Conservation (phyloP, 345 rosid genomes). For the Arabidopsis thaliana region TAIR10.1 NC_003076.8:22385501-22386000, state of each 20-base stretch:
- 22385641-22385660: not conserved
- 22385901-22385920: not conserved
- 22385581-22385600: not conserved
- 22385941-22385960: not conserved
- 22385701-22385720: slow-evolving; percentile 82
- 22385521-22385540: not conserved
- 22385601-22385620: not conserved
- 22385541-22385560: slow-evolving; percentile 70
- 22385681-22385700: slow-evolving; percentile 71
- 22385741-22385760: slow-evolving; percentile 80
- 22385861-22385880: not conserved
- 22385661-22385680: slow-evolving; percentile 73
- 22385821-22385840: slow-evolving; percentile 7
- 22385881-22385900: not conserved
- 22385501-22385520: not conserved
- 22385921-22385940: not conserved
- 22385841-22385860: not conserved
- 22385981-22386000: slow-evolving; percentile 3
- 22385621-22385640: not conserved
- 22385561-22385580: slow-evolving; percentile 90
- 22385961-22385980: not conserved
- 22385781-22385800: slow-evolving; percentile 77
- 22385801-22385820: slow-evolving; percentile 89
- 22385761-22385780: slow-evolving; percentile 70
- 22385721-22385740: slow-evolving; percentile 67